phyloP scores from a whole-genome alignment of 179 eudicot genomes.

The Silene coronaria region DNA sequence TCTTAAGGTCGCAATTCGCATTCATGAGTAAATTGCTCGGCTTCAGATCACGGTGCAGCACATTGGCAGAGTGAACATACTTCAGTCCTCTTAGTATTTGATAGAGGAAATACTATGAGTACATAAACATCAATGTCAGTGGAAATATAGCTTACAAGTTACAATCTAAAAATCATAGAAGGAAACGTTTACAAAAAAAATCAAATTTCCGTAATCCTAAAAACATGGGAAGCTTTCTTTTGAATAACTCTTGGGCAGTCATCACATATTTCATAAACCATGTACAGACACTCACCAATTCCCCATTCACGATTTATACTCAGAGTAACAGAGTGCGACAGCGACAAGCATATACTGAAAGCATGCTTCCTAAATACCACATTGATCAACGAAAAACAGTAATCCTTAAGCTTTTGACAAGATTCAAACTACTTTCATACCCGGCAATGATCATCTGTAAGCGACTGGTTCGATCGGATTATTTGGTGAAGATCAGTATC shows the following conservation, averaged over 20 bases:
- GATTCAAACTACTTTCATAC: slow-evolving; percentile 35
- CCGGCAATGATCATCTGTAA: slow-evolving; percentile 89
- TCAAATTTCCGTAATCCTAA: not conserved
- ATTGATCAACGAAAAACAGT: not conserved
- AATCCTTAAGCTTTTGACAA: not conserved
- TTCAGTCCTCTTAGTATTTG: slow-evolving; percentile 85
- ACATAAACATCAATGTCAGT: slow-evolving; percentile 6
- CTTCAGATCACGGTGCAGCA: slow-evolving; percentile 94
- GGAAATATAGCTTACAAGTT: not conserved
- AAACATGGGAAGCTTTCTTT: not conserved
- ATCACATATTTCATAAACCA: not conserved
- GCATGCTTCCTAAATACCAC: not conserved
- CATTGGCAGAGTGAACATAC: slow-evolving; percentile 89
- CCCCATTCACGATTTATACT: not conserved
- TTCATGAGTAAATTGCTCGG: slow-evolving; percentile 88
- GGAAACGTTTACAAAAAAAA: not conserved
- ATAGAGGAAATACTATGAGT: slow-evolving; percentile 76
- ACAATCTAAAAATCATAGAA: not conserved
- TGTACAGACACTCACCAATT: not conserved
- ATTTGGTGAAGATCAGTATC: slow-evolving; percentile 95
- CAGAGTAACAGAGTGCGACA: not conserved
- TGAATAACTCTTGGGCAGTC: not conserved
- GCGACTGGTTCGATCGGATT: slow-evolving; percentile 58
- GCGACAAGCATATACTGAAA: not conserved
- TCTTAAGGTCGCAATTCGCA: slow-evolving; percentile 91